Evolutionary conservation across 1,284 basidiomycete genomes (phyloP), one percentile per base, ranked within the genome.

Genomic region (Tremellales sp.): DNA sequence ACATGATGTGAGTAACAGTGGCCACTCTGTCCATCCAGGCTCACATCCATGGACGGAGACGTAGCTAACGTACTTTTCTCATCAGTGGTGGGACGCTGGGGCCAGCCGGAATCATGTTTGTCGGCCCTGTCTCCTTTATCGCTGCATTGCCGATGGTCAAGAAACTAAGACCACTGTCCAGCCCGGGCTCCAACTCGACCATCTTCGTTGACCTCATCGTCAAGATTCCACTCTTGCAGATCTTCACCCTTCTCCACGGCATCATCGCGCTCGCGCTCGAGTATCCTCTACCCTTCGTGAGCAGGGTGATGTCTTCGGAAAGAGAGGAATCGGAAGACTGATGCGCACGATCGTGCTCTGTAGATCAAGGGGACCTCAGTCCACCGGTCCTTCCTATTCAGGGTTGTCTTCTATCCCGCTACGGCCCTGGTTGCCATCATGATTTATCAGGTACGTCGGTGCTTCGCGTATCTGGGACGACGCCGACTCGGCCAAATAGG

Each of bases 201-300:
- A 61, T 84, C 47, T 87, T 90, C 70, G 75, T 86, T 44, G 72
- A 75, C 3, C 65, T 89, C 58, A 87, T 87, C 53, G 84, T 90
- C 67, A 83, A 84, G 57, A 63, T 74, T 2, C 88, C 88, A 4
- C 54, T 88, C 46, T 69, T 91, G 27, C 88, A 83, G 58, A 79
- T 83, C 32, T 38, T 84, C 25, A 74, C 79, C 25, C 80, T 90
- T 66, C 21, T 82, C 27, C 53, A 85, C 31, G 83, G 77, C 13
- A 58, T 82, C 47, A 55, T 74, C 34, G 74, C 86, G 34, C 61
- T 87, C 36, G 77, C 78, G 1, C 61, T 91, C 35, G 87, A 91
- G 44, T 57, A 51, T 31, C 62, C 69, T 5, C 33, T 65, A 8
- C 57, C 60, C 1, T 27, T 48, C 2, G 54, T 61, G 25, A 36